A percentile compares a stretch with the other conserved stretches of the same genome.
Evolutionary conservation across 306 rosid species (phyloP).

Genomic region (Sindora glabra): DNA sequence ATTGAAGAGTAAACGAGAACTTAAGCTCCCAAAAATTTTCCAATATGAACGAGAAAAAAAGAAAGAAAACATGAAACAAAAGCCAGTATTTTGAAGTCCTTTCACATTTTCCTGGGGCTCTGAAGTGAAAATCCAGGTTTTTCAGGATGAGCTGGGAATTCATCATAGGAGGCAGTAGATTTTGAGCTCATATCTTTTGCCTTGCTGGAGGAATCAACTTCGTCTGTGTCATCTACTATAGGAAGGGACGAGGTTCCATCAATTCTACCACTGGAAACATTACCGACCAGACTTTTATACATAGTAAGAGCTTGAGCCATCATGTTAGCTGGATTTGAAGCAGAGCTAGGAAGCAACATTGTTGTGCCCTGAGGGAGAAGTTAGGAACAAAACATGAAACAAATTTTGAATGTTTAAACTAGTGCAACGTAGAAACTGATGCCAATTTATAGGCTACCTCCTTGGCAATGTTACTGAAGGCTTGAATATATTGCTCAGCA

Average conservation of each 20-base stretch:
- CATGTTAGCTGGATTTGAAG: conserved; percentile 81
- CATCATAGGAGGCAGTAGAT: conserved; percentile 1
- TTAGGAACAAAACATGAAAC: background rate
- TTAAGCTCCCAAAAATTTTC: conserved; percentile 4
- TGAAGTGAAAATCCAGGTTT: conserved; percentile 64
- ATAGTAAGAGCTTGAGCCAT: conserved; percentile 91
- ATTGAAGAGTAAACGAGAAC: too few relatives aligned
- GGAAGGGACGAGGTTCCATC: conserved; percentile 20
- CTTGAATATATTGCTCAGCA: conserved; percentile 86
- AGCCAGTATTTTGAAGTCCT: conserved; percentile 6
- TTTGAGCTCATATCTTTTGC: conserved; percentile 8
- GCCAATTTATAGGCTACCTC: conserved; percentile 43
- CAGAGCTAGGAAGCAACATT: conserved; percentile 86
- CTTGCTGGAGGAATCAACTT: conserved; percentile 24
- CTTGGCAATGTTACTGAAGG: conserved; percentile 86
- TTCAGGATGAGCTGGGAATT: background rate
- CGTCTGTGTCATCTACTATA: conserved; percentile 20
- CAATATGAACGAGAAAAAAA: conserved; percentile 2
- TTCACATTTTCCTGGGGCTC: conserved; percentile 32
- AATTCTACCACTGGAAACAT: conserved; percentile 27
- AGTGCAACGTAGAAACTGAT: background rate
- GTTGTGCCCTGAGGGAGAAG: conserved; percentile 70
- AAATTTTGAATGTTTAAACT: background rate
- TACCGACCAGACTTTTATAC: conserved; percentile 70
- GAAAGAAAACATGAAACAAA: background rate